Evolutionary conservation across 768 basidiomycete genomes (phyloP), one percentile per base, ranked within the genome.

Genomic region (Termitomyces sp.): DNA sequence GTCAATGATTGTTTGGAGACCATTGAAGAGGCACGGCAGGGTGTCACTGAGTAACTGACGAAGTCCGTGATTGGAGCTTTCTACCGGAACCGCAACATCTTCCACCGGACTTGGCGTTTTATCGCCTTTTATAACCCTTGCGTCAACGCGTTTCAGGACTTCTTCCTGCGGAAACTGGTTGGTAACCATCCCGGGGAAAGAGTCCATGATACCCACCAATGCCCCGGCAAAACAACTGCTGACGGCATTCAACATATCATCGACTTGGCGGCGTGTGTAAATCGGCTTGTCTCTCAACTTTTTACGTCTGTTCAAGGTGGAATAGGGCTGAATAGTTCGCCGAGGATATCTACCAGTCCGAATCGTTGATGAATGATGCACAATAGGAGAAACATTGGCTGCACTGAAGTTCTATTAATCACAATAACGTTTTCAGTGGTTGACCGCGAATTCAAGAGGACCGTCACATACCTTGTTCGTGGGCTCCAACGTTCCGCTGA

Each of bases 181-280:
- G 18, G 31, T 20, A 16, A 6, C 41, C 0, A 22, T 6, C 18
- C 4, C 2, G 11, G 7, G 2, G 4, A n/a, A 18, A 59, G 18
- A 15, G 5, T 27, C 6, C 46, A 30, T 20, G 24, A 8, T 13
- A 45, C 59, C 27, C 6, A 60, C 62, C 54, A 63, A 59, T 22
- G 58, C 59, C 7, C 61, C 49, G 11, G 54, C 54, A 51, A 62
- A 59, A n/a, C 61, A 62, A 24, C 30, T 48, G 27, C 58, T 56
- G 51, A 62, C 61, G 8, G 61, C 58, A 55, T 49, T 55, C 15
- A 62, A 31, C 58, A 62, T 62, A 36, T 62, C 58, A 24, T 62
- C 58, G 44, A 62, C 61, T n/a, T 62, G 61, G 12, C 58, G 48
- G 6, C 57, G 61, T 20, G 61, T 62, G 18, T 62, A 62, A 11